phyloP scores from a whole-genome alignment of 1,139 yeast species.

The Protomyces gravidus region DNA sequence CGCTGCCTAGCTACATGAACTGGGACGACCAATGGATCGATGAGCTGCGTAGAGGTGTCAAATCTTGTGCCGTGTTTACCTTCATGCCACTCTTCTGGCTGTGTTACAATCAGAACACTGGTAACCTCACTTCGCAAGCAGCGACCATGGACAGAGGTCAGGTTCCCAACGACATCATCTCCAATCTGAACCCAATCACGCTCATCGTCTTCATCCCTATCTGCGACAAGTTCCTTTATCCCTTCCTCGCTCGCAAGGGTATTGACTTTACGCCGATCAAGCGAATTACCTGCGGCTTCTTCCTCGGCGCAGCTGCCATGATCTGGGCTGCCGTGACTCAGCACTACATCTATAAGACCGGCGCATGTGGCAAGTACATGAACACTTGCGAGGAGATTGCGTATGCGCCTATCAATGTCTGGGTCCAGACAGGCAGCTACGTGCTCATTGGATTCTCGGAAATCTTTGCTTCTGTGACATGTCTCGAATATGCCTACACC shows the following conservation, averaged over 20 bases:
- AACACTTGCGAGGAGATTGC: constrained; percentile 37
- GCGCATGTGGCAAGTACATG: constrained; percentile 72
- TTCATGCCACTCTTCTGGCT: constrained; percentile 66
- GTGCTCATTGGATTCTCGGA: constrained; percentile 59
- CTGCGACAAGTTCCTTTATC: constrained; percentile 53
- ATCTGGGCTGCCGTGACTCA: constrained; percentile 79
- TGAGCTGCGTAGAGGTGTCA: constrained; percentile 55
- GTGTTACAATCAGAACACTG: constrained; percentile 62
- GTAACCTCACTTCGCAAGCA: constrained; percentile 62
- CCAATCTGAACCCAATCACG: constrained; percentile 58
- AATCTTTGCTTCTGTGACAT: constrained; percentile 62
- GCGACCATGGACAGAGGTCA: constrained; percentile 61
- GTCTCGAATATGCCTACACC: constrained; percentile 59
- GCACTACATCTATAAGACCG: constrained; percentile 56
- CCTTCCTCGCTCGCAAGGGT: constrained; percentile 51
- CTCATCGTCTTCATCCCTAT: constrained; percentile 61
- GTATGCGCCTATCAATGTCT: constrained; percentile 54
- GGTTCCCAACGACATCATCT: constrained; percentile 63
- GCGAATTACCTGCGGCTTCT: constrained; percentile 70
- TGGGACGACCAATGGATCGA: constrained; percentile 63
- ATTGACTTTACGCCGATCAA: constrained; percentile 53
- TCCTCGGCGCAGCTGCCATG: constrained; percentile 66
- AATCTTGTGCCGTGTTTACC: constrained; percentile 60
- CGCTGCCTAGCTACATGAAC: constrained; percentile 13
- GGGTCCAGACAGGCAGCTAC: constrained; percentile 62